Conservation (phyloP, 441 rosid genomes). For the Pelargonium australe region DNA sequence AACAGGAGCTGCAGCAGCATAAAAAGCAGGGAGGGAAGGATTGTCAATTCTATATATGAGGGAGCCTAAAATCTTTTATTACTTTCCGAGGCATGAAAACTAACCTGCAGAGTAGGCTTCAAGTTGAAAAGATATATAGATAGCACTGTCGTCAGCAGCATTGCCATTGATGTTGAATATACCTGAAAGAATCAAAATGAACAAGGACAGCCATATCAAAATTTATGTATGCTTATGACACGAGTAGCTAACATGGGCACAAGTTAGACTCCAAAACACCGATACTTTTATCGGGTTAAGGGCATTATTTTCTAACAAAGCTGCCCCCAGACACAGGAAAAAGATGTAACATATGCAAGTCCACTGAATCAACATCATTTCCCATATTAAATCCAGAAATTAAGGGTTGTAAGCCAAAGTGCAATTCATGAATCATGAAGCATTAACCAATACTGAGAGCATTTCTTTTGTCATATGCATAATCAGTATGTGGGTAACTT, state of each 20-base stretch:
- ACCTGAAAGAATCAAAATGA: constrained; percentile 38
- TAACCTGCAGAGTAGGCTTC: constrained; percentile 63
- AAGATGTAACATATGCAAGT: neutral
- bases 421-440: neutral
- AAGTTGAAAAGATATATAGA: constrained; percentile 59
- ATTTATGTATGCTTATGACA: neutral
- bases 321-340: neutral
- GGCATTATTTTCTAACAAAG: constrained; percentile 1
- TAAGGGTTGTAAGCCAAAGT: constrained; percentile 1
- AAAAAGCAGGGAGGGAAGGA: neutral
- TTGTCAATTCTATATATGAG: constrained; percentile 1
- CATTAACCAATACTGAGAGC: neutral
- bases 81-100: constrained; percentile 10
- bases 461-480: neutral
- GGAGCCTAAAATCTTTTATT: constrained; percentile 9
- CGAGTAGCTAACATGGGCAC: neutral
- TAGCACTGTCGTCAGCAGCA: constrained; percentile 69
- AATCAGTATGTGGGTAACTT: neutral
- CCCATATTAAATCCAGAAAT: neutral
- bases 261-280: neutral
- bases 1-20: constrained; percentile 55
- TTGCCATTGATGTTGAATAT: constrained; percentile 83
- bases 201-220: neutral
- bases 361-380: neutral
- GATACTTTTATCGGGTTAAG: neutral